Conservation (phyloP, 331 rosid species). For the Malus hybrid region DNA sequence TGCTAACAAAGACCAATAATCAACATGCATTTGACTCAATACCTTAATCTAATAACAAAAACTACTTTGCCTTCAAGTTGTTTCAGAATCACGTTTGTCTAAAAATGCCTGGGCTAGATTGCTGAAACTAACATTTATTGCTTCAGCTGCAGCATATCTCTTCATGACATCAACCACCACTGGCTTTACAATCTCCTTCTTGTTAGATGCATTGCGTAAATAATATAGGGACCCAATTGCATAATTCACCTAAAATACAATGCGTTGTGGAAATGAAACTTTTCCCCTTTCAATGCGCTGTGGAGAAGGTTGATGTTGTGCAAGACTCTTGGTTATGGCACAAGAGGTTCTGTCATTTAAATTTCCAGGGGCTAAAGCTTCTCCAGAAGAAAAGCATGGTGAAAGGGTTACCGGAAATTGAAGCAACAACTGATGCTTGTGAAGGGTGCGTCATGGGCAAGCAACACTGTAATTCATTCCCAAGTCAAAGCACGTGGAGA, state of each 20-base stretch:
- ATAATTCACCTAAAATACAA: slow-evolving; percentile 20
- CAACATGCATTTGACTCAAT: neutral
- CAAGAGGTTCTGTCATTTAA: too few species aligned
- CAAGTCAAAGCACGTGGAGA: too few species aligned
- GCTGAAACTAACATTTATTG: slow-evolving; percentile 60
- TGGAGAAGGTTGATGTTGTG: too few species aligned
- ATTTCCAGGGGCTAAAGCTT: too few species aligned
- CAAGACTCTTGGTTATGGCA: too few species aligned
- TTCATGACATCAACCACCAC: slow-evolving; percentile 68
- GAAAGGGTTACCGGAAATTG: too few species aligned
- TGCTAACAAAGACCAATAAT: neutral
- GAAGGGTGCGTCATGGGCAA: too few species aligned
- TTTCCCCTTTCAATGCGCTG: too few species aligned
- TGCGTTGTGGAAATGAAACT: too few species aligned
- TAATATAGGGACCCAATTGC: slow-evolving; percentile 77
- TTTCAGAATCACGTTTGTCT: slow-evolving; percentile 43
- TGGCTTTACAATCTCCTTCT: slow-evolving; percentile 63
- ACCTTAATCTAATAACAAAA: neutral
- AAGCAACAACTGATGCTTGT: too few species aligned
- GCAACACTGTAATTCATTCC: too few species aligned
- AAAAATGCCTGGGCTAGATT: slow-evolving; percentile 76
- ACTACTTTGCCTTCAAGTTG: slow-evolving; percentile 4
- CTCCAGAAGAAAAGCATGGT: too few species aligned
- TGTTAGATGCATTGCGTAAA: slow-evolving; percentile 51
- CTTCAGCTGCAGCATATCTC: slow-evolving; percentile 80